phyloP scores from a whole-genome alignment of 177 flowering plant genomes.

The Vitis hybrid region DNA sequence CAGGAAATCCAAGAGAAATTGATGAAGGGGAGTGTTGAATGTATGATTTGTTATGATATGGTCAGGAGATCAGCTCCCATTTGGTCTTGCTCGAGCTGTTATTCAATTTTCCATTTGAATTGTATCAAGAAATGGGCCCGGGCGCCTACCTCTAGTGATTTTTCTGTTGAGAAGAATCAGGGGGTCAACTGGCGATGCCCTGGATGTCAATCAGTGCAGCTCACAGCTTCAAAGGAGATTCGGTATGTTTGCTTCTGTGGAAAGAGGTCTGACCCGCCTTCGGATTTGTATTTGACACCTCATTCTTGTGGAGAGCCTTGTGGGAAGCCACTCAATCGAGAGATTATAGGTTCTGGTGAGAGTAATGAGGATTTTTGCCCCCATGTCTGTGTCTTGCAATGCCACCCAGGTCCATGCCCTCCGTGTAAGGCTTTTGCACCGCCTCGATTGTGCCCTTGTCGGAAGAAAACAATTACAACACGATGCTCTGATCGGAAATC shows the following conservation, averaged over 20 bases:
- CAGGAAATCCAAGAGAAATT: slow-evolving; percentile 95
- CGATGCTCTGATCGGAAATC: slow-evolving; percentile 81
- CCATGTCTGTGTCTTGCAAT: slow-evolving; percentile 89
- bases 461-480: slow-evolving; percentile 70
- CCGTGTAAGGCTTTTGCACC: slow-evolving; percentile 98
- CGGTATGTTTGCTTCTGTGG: slow-evolving; percentile 85
- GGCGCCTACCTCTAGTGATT: slow-evolving; percentile 85
- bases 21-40: slow-evolving; percentile 68
- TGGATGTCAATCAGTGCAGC: slow-evolving; percentile 93
- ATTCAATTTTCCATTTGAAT: slow-evolving; percentile 76
- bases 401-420: slow-evolving; percentile 99
- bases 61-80: slow-evolving; percentile 79
- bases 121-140: slow-evolving; percentile 96
- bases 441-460: slow-evolving; percentile 78
- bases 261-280: slow-evolving; percentile 83
- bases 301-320: slow-evolving; percentile 98
- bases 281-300: slow-evolving; percentile 86
- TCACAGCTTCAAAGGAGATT: slow-evolving; percentile 63
- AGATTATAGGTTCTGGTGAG: slow-evolving; percentile 14
- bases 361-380: slow-evolving; percentile 68
- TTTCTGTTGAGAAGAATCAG: slow-evolving; percentile 70
- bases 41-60: slow-evolving; percentile 99
- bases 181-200: slow-evolving; percentile 97
- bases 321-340: slow-evolving; percentile 75
- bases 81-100: slow-evolving; percentile 97